Evolutionary conservation across 2,329 filamentous ascomycete species (phyloP).

Genomic region (Fusarium penzigii): DNA sequence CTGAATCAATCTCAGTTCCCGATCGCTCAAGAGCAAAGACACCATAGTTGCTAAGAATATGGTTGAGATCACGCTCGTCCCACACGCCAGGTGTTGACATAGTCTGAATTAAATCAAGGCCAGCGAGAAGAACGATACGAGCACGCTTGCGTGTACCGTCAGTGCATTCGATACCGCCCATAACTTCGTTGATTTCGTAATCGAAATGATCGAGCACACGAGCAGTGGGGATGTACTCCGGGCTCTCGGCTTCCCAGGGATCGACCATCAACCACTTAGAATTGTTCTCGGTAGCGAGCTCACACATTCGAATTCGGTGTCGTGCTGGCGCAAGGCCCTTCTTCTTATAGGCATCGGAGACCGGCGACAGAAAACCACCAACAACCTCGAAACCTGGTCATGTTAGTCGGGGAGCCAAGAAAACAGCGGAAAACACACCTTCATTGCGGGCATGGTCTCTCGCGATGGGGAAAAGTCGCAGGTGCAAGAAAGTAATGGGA

Average conservation of each 20-base stretch:
- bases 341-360: slow-evolving; percentile 40
- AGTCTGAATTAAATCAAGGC: slow-evolving; percentile 73
- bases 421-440: slow-evolving; percentile 21
- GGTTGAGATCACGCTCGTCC: slow-evolving; percentile 81
- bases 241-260: slow-evolving; percentile 83
- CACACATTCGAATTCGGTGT: slow-evolving; percentile 70
- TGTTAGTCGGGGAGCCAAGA: background rate
- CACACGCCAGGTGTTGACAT: slow-evolving; percentile 77
- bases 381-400: slow-evolving; percentile 70
- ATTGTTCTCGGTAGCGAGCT: slow-evolving; percentile 73
- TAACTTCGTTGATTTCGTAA: slow-evolving; percentile 76
- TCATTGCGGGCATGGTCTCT: slow-evolving; percentile 69
- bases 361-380: slow-evolving; percentile 61
- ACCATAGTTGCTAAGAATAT: slow-evolving; percentile 82
- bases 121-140: slow-evolving; percentile 79
- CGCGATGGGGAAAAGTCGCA: slow-evolving; percentile 88
- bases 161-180: slow-evolving; percentile 73
- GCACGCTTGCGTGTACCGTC: slow-evolving; percentile 67
- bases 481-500: slow-evolving; percentile 73
- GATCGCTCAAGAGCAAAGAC: slow-evolving; percentile 85
- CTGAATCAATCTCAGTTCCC: slow-evolving; percentile 87
- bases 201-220: slow-evolving; percentile 90
- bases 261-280: slow-evolving; percentile 81
- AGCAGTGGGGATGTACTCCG: slow-evolving; percentile 82
- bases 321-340: slow-evolving; percentile 39